Evolutionary conservation across 2,329 filamentous ascomycete genomes (phyloP).

Genomic region (Fusarium coicis): DNA sequence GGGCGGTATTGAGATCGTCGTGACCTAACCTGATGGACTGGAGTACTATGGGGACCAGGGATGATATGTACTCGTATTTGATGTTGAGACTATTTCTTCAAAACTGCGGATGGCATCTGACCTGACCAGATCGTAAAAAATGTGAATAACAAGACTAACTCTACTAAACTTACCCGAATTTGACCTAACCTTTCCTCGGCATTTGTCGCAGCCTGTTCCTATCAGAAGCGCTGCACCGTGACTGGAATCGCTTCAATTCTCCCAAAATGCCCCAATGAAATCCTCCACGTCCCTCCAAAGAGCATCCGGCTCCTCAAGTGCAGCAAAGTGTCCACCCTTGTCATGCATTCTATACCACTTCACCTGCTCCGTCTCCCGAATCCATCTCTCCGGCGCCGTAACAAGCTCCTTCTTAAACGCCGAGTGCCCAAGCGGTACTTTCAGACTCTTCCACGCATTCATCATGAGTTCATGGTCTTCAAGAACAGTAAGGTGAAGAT

Average conservation of each 20-base stretch:
- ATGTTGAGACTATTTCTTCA: not conserved
- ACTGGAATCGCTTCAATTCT: not conserved
- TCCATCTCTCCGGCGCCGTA: conserved; percentile 11
- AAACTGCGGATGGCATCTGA: not conserved
- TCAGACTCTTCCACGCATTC: not conserved
- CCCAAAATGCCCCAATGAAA: conserved; percentile 19
- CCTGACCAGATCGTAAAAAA: not conserved
- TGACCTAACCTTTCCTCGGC: not conserved
- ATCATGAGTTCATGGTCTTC: not conserved
- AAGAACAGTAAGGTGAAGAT: not conserved
- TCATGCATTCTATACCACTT: conserved; percentile 25
- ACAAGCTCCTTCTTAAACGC: conserved; percentile 12
- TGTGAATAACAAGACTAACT: too few relatives aligned
- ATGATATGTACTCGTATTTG: not conserved
- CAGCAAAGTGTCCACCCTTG: conserved; percentile 31
- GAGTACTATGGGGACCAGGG: not conserved
- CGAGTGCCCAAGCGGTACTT: conserved; percentile 4
- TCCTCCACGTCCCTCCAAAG: conserved; percentile 29
- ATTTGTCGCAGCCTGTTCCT: not conserved
- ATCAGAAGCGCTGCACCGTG: not conserved
- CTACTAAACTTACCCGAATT: not conserved
- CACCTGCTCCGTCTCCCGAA: conserved; percentile 4
- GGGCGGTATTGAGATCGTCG: not conserved
- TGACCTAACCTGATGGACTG: not conserved
- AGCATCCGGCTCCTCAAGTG: conserved; percentile 22